These are phyloP conservation scores for Vanrija sp. DNA, from an alignment of 1,284 basidiomycete species.

Conservation along the genomic window DNA sequence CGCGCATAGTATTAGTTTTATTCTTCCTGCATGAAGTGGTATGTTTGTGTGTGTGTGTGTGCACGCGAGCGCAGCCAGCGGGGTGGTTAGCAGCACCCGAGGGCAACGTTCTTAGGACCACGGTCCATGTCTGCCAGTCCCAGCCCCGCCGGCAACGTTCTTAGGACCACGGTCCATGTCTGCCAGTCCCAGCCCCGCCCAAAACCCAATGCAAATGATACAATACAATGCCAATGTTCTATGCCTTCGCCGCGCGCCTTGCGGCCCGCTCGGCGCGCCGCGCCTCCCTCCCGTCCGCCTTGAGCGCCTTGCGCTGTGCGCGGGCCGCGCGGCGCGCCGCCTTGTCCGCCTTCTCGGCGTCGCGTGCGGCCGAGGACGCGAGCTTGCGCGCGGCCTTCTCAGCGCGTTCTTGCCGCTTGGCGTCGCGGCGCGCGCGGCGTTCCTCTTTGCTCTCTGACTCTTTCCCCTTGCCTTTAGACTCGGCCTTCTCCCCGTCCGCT, in stretches of 20 bases:
- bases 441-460: constrained; percentile 6
- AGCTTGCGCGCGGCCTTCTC: constrained; percentile 23
- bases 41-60: no score
- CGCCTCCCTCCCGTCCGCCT: constrained; percentile 15
- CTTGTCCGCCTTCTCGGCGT: constrained; percentile 17
- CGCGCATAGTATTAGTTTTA: no score
- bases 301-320: constrained; percentile 13
- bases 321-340: constrained; percentile 4
- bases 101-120: no score
- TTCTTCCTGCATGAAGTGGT: no score
- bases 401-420: neutral
- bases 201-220: neutral
- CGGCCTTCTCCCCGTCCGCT: no score
- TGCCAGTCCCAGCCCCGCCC: neutral
- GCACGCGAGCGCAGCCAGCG: no score
- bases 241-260: neutral
- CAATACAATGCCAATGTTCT: neutral
- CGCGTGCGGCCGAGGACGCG: constrained; percentile 18
- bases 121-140: no score
- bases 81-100: no score
- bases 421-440: constrained; percentile 2
- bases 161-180: no score
- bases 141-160: no score
- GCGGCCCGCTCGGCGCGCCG: constrained; percentile 1
- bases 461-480: neutral